Evolutionary conservation across 164 flowering plant genomes (phyloP), one percentile per base, ranked within the genome.

Genomic region (Nelumbo lutea): DNA sequence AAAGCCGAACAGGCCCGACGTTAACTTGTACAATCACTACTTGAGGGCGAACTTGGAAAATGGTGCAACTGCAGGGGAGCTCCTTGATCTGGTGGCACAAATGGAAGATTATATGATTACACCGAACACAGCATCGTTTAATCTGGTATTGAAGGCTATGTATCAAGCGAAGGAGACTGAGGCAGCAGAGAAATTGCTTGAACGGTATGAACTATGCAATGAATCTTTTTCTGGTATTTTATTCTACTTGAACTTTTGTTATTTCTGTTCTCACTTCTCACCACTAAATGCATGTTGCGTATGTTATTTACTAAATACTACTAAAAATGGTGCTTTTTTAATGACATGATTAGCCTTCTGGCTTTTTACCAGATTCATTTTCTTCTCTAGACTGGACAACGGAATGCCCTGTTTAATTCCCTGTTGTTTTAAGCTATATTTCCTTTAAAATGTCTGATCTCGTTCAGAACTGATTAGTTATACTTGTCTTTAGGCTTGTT

Each of bases 121-220:
- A 9, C 97, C 98, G 5, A 91, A 93, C 62, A 90, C 98, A 0
- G 97, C 96, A 0, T 90, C 98, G 0, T 91, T 52, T 73, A 96
- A 96, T 81, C 59, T 90, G 55, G 96, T 90, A 5, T 73, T 96
- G 56, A 89, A 89, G 83, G 86, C 93, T 1, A 89, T 96, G 97
- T 60, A 67, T 72, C 77, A 74, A 64, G 80, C 80, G 2, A 61
- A 73, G n/a, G 96, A 90, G 76, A 42, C 79, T 7, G 77, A 65
- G 41, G 93, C 98, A 3, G 95, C 97, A 1, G 81, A 78, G 81
- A 86, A 86, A 76, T 72, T 90, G 79, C 69, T 96, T 0, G 80
- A 92, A 75, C 75, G 98, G 97, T 91, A 75, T 27, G 27, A 27
- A 27, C 27, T 27, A 27, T 66, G 77, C 10, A 9, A 10, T 15